Base-by-base conservation (phyloP, 2,329 filamentous ascomycete species). In the Cladosporium austrohemisphaericum region DNA sequence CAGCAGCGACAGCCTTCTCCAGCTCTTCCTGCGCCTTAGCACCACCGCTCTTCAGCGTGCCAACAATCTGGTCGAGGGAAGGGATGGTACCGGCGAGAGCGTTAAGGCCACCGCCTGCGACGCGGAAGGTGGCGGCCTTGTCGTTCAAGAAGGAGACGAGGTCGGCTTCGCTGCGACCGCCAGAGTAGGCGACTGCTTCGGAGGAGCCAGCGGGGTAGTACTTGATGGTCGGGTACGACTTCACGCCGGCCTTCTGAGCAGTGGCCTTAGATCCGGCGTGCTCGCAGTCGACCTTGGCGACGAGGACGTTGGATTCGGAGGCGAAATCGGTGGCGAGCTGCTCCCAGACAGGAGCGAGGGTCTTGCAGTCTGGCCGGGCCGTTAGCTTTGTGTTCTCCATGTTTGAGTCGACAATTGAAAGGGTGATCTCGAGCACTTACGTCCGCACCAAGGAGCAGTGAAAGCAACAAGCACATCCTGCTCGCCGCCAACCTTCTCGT, bases 391-490 rank as follows among this genome's bases (percentile, higher is more conserved):
- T n/a, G n/a, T n/a, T n/a, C 28, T 44, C 33, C 41, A 53, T 16
- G n/a, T 18, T 18, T 8, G 8, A 16, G 8, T 13, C 5, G 32
- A 35, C 22, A 16, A 44, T 9, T 23, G 29, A 10, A 18, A 13
- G 20, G 2, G 10, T 52, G 58, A 59, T n/a, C n/a, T n/a, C n/a
- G n/a, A n/a, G n/a, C n/a, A 86, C 90, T 73, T 81, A 97, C 93
- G 92, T 70, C 92, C 92, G 72, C 93, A 98, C 93, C 92, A 97
- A 46, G 93, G 91, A 46, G 93, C 92, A 60, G 94, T 98, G 71
- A 98, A 98, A 37, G 94, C 91, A 67, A 98, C 91, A 49, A 98
- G 71, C 16, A 95, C 88, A 70, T 94, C 78, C 79, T 95, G 90
- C 56, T 95, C 88, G 44, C 83, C 77, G 56, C 92, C 92, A 73